These are phyloP conservation scores for Entomortierella chlamydospora DNA, from an alignment of 192 early-diverging fungal species.

Conservation along the genomic window DNA sequence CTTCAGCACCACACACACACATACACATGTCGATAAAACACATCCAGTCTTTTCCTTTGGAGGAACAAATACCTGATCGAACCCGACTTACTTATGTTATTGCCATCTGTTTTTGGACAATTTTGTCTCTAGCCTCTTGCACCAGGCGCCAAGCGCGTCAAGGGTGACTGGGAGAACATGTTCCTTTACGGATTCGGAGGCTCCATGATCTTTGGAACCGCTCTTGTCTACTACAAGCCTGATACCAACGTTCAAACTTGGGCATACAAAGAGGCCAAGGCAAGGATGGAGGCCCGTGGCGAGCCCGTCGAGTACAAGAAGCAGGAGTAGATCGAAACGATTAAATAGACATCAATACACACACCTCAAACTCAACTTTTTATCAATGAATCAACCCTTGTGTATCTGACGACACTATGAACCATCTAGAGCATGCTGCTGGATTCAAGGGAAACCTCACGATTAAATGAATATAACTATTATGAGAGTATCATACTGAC, in stretches of 20 bases:
- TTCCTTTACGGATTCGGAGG: constrained; percentile 73
- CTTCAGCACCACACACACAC: too few relatives aligned
- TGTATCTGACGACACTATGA: too few relatives aligned
- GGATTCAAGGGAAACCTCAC: too few relatives aligned
- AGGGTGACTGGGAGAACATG: constrained; percentile 80
- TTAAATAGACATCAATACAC: not conserved
- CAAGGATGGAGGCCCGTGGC: constrained; percentile 76
- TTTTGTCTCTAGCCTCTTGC: constrained; percentile 48
- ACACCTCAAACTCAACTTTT: not conserved
- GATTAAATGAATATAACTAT: too few relatives aligned
- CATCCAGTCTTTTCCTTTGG: too few relatives aligned
- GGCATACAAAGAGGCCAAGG: constrained; percentile 81
- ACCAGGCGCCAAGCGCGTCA: constrained; percentile 74
- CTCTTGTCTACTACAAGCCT: constrained; percentile 77
- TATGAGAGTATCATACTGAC: too few relatives aligned
- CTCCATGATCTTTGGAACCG: constrained; percentile 64
- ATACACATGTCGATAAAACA: too few relatives aligned
- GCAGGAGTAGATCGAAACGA: constrained; percentile 40
- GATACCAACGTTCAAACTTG: constrained; percentile 81
- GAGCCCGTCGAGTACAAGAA: constrained; percentile 72
- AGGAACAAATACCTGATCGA: too few relatives aligned
- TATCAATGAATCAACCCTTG: not conserved
- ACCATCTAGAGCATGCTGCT: too few relatives aligned
- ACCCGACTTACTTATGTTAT: not conserved
- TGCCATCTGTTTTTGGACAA: not conserved